A percentile compares a stretch with the other conserved stretches of the same genome.
phyloP scores from a whole-genome alignment of 2,329 filamentous ascomycete species.

The Talaromyces islandicus region DNA sequence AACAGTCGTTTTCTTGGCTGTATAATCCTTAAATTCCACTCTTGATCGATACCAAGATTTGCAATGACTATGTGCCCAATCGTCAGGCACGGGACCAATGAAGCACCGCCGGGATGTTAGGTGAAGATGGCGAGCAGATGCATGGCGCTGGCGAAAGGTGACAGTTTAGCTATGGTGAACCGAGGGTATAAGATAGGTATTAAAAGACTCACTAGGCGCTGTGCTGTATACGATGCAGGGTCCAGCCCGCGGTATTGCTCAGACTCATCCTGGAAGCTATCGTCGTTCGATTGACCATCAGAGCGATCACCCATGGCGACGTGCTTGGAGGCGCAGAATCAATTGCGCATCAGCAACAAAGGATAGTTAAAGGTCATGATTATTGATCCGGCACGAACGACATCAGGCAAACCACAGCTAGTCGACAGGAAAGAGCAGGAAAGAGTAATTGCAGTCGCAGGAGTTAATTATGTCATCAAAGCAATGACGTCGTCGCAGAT shows the following conservation, averaged over 20 bases:
- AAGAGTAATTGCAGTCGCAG: no score
- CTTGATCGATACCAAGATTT: constrained; percentile 56
- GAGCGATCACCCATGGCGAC: constrained; percentile 6
- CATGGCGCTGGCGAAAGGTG: constrained; percentile 46
- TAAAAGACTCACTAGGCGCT: constrained; percentile 42
- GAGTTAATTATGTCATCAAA: neutral
- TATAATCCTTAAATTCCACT: constrained; percentile 40
- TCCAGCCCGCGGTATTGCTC: constrained; percentile 32
- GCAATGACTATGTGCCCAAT: constrained; percentile 58
- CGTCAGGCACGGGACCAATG: constrained; percentile 60
- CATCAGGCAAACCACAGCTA: neutral
- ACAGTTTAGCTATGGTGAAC: neutral
- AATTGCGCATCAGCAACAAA: neutral
- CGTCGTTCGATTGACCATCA: constrained; percentile 6
- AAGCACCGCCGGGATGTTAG: constrained; percentile 58
- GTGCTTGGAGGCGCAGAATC: neutral
- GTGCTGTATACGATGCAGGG: constrained; percentile 48
- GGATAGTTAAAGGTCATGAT: neutral
- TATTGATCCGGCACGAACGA: neutral
- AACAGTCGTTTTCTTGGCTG: constrained; percentile 47
- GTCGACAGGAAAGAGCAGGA: no score
- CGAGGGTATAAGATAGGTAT: constrained; percentile 12
- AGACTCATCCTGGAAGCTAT: constrained; percentile 11
- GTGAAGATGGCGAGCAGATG: constrained; percentile 56
- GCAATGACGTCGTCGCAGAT: constrained; percentile 26